phyloP scores from a whole-genome alignment of 2,329 filamentous ascomycete genomes.

The Penicillium hordei region DNA sequence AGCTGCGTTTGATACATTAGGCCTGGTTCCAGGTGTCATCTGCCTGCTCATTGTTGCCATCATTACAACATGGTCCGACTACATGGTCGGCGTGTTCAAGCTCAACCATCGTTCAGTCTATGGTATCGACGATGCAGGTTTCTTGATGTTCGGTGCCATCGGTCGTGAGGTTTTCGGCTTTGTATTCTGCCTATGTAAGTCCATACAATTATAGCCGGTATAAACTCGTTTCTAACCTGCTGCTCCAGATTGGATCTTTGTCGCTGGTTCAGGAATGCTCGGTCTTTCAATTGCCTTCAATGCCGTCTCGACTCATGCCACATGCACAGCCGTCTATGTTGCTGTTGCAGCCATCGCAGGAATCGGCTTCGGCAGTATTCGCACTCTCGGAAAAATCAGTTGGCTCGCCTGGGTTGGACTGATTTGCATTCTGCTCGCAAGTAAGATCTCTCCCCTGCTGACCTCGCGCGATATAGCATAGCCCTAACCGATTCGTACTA shows the following conservation, averaged over 20 bases:
- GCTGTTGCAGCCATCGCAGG: constrained; percentile 25
- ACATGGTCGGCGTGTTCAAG: constrained; percentile 53
- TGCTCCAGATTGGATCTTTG: constrained; percentile 34
- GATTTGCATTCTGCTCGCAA: constrained; percentile 12
- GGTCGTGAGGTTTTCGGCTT: constrained; percentile 50
- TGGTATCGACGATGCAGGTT: constrained; percentile 58
- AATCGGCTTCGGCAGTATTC: constrained; percentile 32
- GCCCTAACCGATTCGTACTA: neutral
- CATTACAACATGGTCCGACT: constrained; percentile 53
- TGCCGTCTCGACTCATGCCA: constrained; percentile 39
- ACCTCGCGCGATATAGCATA: neutral
- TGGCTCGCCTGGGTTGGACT: constrained; percentile 38
- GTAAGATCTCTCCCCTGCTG: constrained; percentile 16
- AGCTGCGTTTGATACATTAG: constrained; percentile 46
- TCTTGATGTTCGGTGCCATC: constrained; percentile 53
- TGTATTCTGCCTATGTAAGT: constrained; percentile 11
- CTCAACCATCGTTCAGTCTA: constrained; percentile 56
- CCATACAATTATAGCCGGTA: neutral
- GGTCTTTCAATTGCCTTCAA: constrained; percentile 46
- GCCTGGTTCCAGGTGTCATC: constrained; percentile 52
- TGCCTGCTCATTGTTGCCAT: constrained; percentile 41
- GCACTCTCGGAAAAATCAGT: constrained; percentile 34
- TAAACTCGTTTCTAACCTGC: neutral
- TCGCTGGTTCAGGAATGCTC: constrained; percentile 44
- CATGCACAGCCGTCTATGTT: constrained; percentile 26